These are phyloP conservation scores for Colletotrichum sublineola DNA, from an alignment of 2,329 filamentous ascomycete genomes.

Conservation along the genomic window DNA sequence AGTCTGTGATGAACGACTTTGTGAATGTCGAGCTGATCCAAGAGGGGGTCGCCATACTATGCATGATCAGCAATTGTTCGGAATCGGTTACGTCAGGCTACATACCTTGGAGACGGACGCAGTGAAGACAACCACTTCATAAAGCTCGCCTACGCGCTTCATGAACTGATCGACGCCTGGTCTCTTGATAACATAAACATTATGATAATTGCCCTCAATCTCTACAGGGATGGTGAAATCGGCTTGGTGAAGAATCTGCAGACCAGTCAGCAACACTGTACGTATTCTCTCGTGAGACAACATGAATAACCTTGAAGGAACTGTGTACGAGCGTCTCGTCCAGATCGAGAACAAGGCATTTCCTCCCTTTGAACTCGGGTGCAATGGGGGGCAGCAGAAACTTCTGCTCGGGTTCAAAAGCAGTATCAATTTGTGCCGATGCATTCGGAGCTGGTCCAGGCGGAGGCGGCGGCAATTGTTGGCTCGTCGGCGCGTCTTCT, in stretches of 20 bases:
- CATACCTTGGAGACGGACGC: conserved; percentile 95
- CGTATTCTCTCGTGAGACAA: conserved; percentile 15
- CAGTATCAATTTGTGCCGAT: conserved; percentile 2
- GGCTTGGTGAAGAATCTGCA: conserved; percentile 93
- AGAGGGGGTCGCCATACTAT: conserved; percentile 93
- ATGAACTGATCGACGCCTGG: conserved; percentile 99
- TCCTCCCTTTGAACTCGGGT: conserved; percentile 85
- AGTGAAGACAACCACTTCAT: conserved; percentile 98
- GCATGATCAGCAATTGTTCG: conserved; percentile 45
- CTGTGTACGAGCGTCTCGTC: conserved; percentile 98
- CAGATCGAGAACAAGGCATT: conserved; percentile 94
- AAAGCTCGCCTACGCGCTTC: conserved; percentile 97
- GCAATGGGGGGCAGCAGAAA: conserved; percentile 86
- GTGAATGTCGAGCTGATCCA: conserved; percentile 98
- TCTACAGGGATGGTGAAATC: conserved; percentile 99
- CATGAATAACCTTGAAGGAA: conserved; percentile 88
- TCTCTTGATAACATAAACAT: conserved; percentile 99
- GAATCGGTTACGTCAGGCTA: neutral
- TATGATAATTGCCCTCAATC: conserved; percentile 98
- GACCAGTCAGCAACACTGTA: conserved; percentile 32
- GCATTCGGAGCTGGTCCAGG: conserved; percentile 57
- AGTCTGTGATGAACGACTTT: conserved; percentile 95
- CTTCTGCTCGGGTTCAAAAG: conserved; percentile 62
- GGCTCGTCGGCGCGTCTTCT: conserved; percentile 52
- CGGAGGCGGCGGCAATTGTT: conserved; percentile 60